Evolutionary conservation across 1,139 yeast species (phyloP).

Genomic region (Sugiyamaella castrensis): DNA sequence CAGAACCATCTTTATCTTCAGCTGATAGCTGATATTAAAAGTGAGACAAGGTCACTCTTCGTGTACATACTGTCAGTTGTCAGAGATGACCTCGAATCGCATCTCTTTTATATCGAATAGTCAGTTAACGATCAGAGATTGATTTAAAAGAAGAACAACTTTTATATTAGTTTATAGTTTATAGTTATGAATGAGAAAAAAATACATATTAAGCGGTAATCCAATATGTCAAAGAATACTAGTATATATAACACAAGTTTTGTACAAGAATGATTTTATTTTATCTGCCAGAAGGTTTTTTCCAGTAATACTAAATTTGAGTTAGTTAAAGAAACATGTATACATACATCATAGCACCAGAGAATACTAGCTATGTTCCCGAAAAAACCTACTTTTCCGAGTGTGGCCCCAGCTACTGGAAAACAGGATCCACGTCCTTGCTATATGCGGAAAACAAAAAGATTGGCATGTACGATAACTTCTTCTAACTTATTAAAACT

Average conservation of each 20-base stretch:
- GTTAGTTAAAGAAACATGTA: conserved; percentile 6
- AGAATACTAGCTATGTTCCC: neutral
- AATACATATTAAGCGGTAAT: conserved; percentile 2
- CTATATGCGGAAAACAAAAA: neutral
- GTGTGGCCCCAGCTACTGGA: too few relatives aligned
- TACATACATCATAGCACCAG: neutral
- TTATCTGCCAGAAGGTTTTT: conserved; percentile 28
- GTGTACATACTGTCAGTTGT: too few relatives aligned
- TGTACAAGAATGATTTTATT: too few relatives aligned
- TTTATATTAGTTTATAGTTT: conserved; percentile 2
- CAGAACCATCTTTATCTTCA: too few relatives aligned
- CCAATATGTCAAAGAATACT: conserved; percentile 1
- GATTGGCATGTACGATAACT: too few relatives aligned
- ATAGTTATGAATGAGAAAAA: neutral
- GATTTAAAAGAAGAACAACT: neutral
- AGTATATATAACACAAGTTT: neutral
- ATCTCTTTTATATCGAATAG: too few relatives aligned
- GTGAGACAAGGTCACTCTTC: too few relatives aligned
- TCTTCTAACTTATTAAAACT: conserved; percentile 30
- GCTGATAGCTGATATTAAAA: too few relatives aligned
- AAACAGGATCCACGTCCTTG: too few relatives aligned
- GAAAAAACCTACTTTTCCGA: too few relatives aligned
- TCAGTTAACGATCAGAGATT: too few relatives aligned
- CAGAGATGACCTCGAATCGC: too few relatives aligned
- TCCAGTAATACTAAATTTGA: conserved; percentile 30